Conservation (phyloP, 768 basidiomycete genomes). For the Macrolepiota fuliginosa region DNA sequence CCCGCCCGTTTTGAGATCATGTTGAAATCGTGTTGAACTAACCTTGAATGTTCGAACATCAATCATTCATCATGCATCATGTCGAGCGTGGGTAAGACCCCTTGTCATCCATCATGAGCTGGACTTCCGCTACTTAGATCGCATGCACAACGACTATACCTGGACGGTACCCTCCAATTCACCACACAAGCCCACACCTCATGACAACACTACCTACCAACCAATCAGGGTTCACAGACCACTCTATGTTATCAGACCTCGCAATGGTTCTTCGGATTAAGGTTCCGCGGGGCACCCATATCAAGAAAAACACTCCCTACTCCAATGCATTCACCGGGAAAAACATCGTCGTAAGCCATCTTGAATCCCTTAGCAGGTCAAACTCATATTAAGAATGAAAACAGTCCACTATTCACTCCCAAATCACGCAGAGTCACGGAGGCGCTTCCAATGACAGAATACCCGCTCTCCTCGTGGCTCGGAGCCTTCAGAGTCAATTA, state of each 20-base stretch:
- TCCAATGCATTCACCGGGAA: conserved; percentile 91
- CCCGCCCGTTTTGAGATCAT: too few species aligned
- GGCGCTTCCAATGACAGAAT: conserved; percentile 70
- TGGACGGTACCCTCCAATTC: too few species aligned
- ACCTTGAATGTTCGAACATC: too few species aligned
- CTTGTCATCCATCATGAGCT: too few species aligned
- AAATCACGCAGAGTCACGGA: conserved; percentile 74
- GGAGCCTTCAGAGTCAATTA: conserved; percentile 85
- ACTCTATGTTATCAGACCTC: conserved; percentile 82
- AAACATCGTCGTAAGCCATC: conserved; percentile 42
- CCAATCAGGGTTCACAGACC: conserved; percentile 91
- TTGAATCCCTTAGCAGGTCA: not conserved
- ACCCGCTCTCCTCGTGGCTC: conserved; percentile 84
- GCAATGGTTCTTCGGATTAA: conserved; percentile 88
- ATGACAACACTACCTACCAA: too few species aligned
- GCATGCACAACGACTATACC: too few species aligned
- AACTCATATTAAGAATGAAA: not conserved
- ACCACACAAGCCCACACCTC: too few species aligned
- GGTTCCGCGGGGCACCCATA: conserved; percentile 82
- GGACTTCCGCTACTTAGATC: too few species aligned
- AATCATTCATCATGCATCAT: too few species aligned
- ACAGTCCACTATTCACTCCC: conserved; percentile 82
- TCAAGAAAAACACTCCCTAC: conserved; percentile 92
- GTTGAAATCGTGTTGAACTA: too few species aligned
- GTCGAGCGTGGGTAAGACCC: too few species aligned